These are phyloP conservation scores for Fusarium acutatum DNA, from an alignment of 2,329 filamentous ascomycete genomes.

Conservation along the genomic window DNA sequence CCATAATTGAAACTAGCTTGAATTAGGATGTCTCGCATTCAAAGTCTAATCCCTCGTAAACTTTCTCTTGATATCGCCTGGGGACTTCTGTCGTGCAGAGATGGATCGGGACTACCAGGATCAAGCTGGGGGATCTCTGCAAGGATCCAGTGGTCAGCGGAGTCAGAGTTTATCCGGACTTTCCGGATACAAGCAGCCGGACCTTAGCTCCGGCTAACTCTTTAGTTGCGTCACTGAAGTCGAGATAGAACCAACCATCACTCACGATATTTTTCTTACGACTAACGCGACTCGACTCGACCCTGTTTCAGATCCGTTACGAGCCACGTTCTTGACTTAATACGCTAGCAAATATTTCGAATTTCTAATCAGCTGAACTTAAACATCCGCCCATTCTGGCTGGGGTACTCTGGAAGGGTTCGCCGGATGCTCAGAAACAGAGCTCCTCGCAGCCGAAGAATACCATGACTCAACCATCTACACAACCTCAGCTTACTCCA, in stretches of 20 bases:
- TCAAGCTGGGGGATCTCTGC: constrained; percentile 35
- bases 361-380: background rate
- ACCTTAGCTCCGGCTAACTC: constrained; percentile 12
- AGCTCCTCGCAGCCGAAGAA: constrained; percentile 43
- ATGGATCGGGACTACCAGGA: constrained; percentile 29
- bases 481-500: constrained; percentile 67
- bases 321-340: constrained; percentile 8
- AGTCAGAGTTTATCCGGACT: constrained; percentile 31
- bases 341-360: constrained; percentile 5
- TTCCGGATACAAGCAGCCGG: constrained; percentile 4
- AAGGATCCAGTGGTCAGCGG: constrained; percentile 25
- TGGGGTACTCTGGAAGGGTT: constrained; percentile 59
- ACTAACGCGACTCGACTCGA: constrained; percentile 8
- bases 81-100: constrained; percentile 24
- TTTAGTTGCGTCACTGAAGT: constrained; percentile 38
- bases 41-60: background rate
- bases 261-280: background rate
- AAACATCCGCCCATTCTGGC: constrained; percentile 53
- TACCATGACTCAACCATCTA: constrained; percentile 58
- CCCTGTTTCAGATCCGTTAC: constrained; percentile 15
- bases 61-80: background rate
- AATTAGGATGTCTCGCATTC: background rate
- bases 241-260: background rate
- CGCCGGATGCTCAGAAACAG: constrained; percentile 48
- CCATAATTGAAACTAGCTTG: background rate